phyloP scores from a whole-genome alignment of 75 land plant genomes.

The Gnetum montanum region DNA sequence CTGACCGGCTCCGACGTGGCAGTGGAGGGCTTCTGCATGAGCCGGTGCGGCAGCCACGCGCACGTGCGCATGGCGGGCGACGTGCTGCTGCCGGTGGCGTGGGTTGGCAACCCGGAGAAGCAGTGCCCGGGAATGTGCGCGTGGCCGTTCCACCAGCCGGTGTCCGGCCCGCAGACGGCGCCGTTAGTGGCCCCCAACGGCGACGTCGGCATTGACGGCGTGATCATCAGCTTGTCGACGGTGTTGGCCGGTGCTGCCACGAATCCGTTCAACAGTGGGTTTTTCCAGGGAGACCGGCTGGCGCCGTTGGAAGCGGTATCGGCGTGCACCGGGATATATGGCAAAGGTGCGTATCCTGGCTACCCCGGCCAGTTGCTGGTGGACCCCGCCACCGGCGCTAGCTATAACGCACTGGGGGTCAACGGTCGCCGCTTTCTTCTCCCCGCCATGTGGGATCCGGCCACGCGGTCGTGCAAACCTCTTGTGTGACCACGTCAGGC shows the following conservation, averaged over 20 bases:
- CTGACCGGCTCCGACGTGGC: conserved; percentile 28
- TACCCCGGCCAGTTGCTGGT: conserved; percentile 33
- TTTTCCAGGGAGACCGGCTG: conserved; percentile 31
- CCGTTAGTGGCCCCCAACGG: too few relatives aligned
- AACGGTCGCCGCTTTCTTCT: conserved; percentile 36
- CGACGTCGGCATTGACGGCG: conserved; percentile 52
- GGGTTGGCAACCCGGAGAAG: too few relatives aligned
- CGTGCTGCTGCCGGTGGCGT: neutral
- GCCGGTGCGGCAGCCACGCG: conserved; percentile 35
- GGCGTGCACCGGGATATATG: too few relatives aligned
- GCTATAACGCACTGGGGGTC: conserved; percentile 25
- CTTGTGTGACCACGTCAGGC: conserved; percentile 20
- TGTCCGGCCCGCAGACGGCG: conserved; percentile 34
- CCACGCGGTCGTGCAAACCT: conserved; percentile 18
- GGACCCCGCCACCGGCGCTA: conserved; percentile 21
- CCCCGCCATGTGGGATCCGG: conserved; percentile 43
- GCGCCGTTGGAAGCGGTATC: conserved; percentile 27
- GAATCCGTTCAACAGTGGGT: too few relatives aligned
- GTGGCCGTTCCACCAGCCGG: too few relatives aligned
- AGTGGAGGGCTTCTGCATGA: conserved; percentile 42
- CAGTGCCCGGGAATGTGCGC: too few relatives aligned
- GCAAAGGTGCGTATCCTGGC: too few relatives aligned
- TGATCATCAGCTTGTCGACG: conserved; percentile 45
- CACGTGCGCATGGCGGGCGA: too few relatives aligned
- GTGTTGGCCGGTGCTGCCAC: too few relatives aligned